phyloP scores from a whole-genome alignment of 768 basidiomycete genomes.

The Boletus vermiculosoides region DNA sequence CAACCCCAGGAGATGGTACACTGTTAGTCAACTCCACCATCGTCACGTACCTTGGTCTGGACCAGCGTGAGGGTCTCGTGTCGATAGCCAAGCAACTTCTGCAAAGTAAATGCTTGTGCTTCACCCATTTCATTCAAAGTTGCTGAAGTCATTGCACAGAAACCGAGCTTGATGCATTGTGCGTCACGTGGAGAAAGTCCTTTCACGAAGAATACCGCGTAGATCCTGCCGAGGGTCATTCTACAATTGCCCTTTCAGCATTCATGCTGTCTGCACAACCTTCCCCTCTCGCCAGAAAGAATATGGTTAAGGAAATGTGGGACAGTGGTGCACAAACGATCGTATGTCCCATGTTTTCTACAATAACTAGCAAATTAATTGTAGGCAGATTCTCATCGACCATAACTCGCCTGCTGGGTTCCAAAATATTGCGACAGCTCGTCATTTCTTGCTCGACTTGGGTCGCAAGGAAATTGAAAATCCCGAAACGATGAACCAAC shows the following conservation, averaged over 20 bases:
- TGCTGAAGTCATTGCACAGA: slow-evolving; percentile 37
- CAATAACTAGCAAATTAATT: slow-evolving; percentile 11
- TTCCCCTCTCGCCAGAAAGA: slow-evolving; percentile 57
- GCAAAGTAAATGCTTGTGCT: slow-evolving; percentile 40
- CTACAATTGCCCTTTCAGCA: slow-evolving; percentile 74
- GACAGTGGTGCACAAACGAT: slow-evolving; percentile 84
- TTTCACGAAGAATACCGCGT: slow-evolving; percentile 50
- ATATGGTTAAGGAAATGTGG: slow-evolving; percentile 84
- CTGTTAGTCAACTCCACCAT: slow-evolving; percentile 51
- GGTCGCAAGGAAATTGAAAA: slow-evolving; percentile 60
- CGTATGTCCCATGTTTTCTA: slow-evolving; percentile 36
- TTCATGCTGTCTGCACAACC: slow-evolving; percentile 80
- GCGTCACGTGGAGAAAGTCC: slow-evolving; percentile 54
- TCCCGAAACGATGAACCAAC: slow-evolving; percentile 35
- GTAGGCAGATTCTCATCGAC: slow-evolving; percentile 76
- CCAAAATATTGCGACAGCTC: slow-evolving; percentile 70
- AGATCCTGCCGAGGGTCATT: slow-evolving; percentile 41
- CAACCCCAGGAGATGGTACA: slow-evolving; percentile 30
- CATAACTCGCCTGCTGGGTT: slow-evolving; percentile 77
- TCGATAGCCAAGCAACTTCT: slow-evolving; percentile 65
- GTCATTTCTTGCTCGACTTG: slow-evolving; percentile 66
- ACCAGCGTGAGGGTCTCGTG: slow-evolving; percentile 70
- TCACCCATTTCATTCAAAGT: slow-evolving; percentile 3
- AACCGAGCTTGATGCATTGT: slow-evolving; percentile 45
- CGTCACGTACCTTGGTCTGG: slow-evolving; percentile 68